phyloP scores from a whole-genome alignment of 2,329 filamentous ascomycete genomes.

The Ploettnerulaceae sp. region DNA sequence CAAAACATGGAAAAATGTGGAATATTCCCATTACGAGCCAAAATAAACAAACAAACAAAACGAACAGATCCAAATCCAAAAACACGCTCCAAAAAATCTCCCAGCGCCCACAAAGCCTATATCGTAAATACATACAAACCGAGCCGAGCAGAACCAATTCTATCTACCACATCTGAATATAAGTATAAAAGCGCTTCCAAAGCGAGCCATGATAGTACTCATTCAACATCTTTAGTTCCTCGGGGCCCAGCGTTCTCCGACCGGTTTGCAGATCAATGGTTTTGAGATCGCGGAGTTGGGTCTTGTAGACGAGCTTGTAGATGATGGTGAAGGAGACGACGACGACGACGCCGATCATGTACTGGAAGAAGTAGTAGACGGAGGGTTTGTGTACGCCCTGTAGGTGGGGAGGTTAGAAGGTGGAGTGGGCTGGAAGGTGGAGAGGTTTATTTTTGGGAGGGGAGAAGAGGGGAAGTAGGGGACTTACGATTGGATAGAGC shows the following conservation, averaged over 20 bases:
- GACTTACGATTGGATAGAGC: constrained; percentile 8
- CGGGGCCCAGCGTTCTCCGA: constrained; percentile 10
- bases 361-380: constrained; percentile 16
- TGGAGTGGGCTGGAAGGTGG: too few species aligned
- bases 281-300: constrained; percentile 10
- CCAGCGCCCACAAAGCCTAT: too few species aligned
- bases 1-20: too few species aligned
- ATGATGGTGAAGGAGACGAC: constrained; percentile 6
- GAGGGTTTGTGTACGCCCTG: constrained; percentile 7
- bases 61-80: too few species aligned
- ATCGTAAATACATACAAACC: too few species aligned
- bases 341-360: constrained; percentile 14
- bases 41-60: too few species aligned
- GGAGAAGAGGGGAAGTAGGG: too few species aligned
- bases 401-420: too few species aligned
- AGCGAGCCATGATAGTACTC: constrained; percentile 10
- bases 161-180: constrained; percentile 7
- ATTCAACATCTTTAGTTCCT: constrained; percentile 12
- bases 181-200: constrained; percentile 4
- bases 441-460: not conserved
- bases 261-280: constrained; percentile 16
- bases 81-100: too few species aligned
- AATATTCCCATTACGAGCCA: too few species aligned
- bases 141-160: too few species aligned
- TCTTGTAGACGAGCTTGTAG: constrained; percentile 13